Percentiles rank a stretch among this genome's conserved stretches.
These are phyloP conservation scores for Fusarium secorum DNA, from an alignment of 2,329 filamentous ascomycete species.

Conservation along the genomic window DNA sequence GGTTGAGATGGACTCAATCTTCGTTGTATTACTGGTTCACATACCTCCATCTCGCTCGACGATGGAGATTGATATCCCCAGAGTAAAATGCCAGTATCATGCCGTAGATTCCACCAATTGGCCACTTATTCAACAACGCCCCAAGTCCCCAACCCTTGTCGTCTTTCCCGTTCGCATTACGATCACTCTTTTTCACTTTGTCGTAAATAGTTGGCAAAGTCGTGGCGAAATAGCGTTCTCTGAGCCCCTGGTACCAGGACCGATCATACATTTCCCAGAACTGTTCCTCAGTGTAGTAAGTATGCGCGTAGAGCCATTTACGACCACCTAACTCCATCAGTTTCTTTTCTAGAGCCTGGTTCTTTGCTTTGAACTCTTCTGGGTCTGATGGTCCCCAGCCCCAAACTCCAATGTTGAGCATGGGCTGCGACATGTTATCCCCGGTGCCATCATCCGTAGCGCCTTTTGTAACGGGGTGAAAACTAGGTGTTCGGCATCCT, in stretches of 20 bases:
- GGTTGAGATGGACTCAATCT: neutral
- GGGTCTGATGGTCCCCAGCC: conserved; percentile 67
- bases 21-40: neutral
- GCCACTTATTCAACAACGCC: conserved; percentile 23
- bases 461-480: conserved; percentile 18
- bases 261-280: conserved; percentile 70
- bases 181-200: conserved; percentile 66
- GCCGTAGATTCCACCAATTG: conserved; percentile 31
- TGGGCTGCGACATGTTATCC: conserved; percentile 31
- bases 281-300: conserved; percentile 73
- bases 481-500: conserved; percentile 29
- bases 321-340: conserved; percentile 71
- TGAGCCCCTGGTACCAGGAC: conserved; percentile 64
- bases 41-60: conserved; percentile 19
- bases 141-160: neutral
- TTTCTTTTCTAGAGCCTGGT: conserved; percentile 71
- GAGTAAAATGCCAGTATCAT: conserved; percentile 32
- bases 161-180: conserved; percentile 22
- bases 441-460: rapidly evolving
- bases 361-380: conserved; percentile 66
- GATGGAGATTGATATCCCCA: conserved; percentile 29
- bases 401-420: conserved; percentile 74
- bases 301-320: conserved; percentile 85
- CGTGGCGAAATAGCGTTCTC: conserved; percentile 65
- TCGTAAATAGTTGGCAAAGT: conserved; percentile 70